Evolutionary conservation across 116 monocot genomes (phyloP).

Genomic region (Iris pallida): DNA sequence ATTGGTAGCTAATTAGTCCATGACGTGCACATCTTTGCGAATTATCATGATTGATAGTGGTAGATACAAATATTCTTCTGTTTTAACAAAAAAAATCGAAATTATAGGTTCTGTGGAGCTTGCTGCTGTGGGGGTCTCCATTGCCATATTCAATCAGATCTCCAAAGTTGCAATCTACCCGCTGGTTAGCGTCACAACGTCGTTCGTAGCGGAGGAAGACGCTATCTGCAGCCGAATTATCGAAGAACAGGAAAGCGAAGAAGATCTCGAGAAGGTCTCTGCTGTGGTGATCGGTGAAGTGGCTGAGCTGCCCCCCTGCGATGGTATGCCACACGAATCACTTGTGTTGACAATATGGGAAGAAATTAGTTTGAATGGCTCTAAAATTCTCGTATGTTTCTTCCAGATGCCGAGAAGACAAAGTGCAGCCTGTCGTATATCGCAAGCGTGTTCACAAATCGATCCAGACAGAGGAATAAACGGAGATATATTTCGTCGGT

Average conservation of each 20-base stretch:
- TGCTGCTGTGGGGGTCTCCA: slow-evolving; percentile 76
- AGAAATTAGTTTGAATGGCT: too few species aligned
- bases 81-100: neutral
- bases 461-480: slow-evolving; percentile 3
- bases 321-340: slow-evolving; percentile 15
- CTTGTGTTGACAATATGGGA: neutral
- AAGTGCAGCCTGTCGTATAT: neutral
- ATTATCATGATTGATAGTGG: neutral
- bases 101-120: slow-evolving; percentile 64
- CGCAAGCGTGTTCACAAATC: neutral
- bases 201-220: slow-evolving; percentile 84
- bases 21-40: neutral
- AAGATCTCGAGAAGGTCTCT: slow-evolving; percentile 33
- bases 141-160: slow-evolving; percentile 80
- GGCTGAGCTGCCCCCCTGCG: slow-evolving; percentile 13
- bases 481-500: slow-evolving; percentile 60
- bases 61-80: neutral
- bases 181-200: slow-evolving; percentile 87
- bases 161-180: slow-evolving; percentile 82
- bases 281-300: slow-evolving; percentile 9
- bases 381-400: neutral
- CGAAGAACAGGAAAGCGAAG: slow-evolving; percentile 25
- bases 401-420: slow-evolving; percentile 23
- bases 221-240: slow-evolving; percentile 27
- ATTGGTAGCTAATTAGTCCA: slow-evolving; percentile 15